Base-by-base conservation (phyloP, 78 protist genomes). In the Diacronema lutheri region DNA sequence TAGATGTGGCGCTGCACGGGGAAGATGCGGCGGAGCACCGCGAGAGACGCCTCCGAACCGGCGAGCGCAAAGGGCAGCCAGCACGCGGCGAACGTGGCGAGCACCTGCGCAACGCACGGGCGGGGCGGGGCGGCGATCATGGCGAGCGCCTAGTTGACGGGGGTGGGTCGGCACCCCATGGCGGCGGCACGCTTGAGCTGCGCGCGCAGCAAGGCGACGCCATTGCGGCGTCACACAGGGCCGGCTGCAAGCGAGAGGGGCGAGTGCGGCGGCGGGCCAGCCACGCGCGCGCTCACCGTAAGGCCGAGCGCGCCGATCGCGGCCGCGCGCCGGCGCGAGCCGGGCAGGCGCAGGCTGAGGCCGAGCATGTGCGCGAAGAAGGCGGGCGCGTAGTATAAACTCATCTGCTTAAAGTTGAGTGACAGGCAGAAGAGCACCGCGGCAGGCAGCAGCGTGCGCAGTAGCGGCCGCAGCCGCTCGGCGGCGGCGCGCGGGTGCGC, bases 371-470 rank as follows among this genome's bases (percentile, higher is more conserved):
- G 57, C 66, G 89, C 82, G 89, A 93, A 88, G 84, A 96, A 89
- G 25, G 96, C 87, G 0, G 92, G 96, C 4, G 97, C 94, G 44
- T 88, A 93, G 77, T 94, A 96, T 4, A 97, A 74, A 25, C 81
- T 40, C 95, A 97, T 97, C 83, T 96, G 98, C 81, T 97, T 97
- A 87, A 66, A 97, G 62, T 68, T 83, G 44, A 96, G 44, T 41
- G 97, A 56, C 5, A 90, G 86, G 20, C 44, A 71, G 84, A 94
- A 96, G 81, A 68, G 66, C 1, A 93, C 26, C 41, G 86, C 23
- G 56, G 29, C 44, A 3, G 80, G 69, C 50, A 44, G 16, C 50
- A 44, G 50, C 50, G n/a, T n/a, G n/a, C n/a, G n/a, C n/a, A n/a
- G n/a, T 0, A 35, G 57, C 64, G 80, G 61, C 65, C 87, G 69